phyloP scores from a whole-genome alignment of 2,329 filamentous ascomycete genomes.

The Microsporum audouinii region DNA sequence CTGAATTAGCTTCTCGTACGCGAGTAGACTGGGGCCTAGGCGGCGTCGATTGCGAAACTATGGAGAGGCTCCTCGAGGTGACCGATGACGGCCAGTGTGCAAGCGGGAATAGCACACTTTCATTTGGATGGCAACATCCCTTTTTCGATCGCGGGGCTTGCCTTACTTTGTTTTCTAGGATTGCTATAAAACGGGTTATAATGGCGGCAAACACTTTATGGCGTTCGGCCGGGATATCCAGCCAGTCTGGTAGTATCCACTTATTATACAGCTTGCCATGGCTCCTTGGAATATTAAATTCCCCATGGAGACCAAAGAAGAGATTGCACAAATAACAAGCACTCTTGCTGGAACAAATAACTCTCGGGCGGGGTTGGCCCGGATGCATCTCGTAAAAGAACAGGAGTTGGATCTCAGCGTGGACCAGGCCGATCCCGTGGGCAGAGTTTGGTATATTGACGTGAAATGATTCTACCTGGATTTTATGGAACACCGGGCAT shows the following conservation, averaged over 20 bases:
- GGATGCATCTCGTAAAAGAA: slow-evolving; percentile 9
- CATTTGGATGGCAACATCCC: not conserved
- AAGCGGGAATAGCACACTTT: not conserved
- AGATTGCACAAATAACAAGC: slow-evolving; percentile 13
- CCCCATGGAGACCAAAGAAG: slow-evolving; percentile 9
- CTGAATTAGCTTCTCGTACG: not conserved
- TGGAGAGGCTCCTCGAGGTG: not conserved
- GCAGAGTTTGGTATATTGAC: not conserved
- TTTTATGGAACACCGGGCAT: not conserved
- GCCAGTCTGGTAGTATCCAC: slow-evolving; percentile 10
- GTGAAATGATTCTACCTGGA: not conserved
- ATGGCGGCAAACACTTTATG: not conserved
- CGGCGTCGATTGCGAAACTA: not conserved
- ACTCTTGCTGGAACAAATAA: slow-evolving; percentile 12
- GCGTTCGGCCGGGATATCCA: not conserved
- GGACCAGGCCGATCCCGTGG: not conserved
- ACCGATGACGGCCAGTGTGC: not conserved
- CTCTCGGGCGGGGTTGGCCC: not conserved
- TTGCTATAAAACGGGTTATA: not conserved
- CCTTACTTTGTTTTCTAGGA: not conserved
- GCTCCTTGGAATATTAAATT: slow-evolving; percentile 9
- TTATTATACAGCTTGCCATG: slow-evolving; percentile 11
- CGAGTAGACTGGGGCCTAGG: not conserved
- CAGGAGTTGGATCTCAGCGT: slow-evolving; percentile 13
- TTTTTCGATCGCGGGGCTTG: not conserved